Base-by-base conservation (phyloP, 257 asterid genomes). In the Salvia miltiorrhiza region DNA sequence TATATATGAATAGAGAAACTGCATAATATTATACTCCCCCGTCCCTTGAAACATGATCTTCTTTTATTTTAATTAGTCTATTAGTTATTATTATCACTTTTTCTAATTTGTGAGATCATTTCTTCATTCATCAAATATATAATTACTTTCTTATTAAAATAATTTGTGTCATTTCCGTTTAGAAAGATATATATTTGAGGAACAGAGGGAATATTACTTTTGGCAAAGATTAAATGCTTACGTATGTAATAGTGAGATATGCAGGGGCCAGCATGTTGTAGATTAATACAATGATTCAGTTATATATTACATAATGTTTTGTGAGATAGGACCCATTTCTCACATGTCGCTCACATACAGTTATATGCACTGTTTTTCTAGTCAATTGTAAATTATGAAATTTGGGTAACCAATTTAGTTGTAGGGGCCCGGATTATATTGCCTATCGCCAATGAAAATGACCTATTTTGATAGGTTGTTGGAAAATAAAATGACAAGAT, bases 191-290 rank as follows among this genome's bases (percentile, higher is more conserved):
- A n/a, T n/a, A n/a, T n/a, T n/a, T n/a, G n/a, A n/a, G n/a, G n/a
- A n/a, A n/a, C n/a, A n/a, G n/a, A n/a, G n/a, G n/a, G n/a, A n/a
- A n/a, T 58, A 50, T 61, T 70, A 54, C 23, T 32, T 57, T 57
- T 30, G 24, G 43, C 6, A 56, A 56, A 58, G 65, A 37, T 40
- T 17, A 52, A 72, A 74, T 59, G 75, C 55, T 62, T 60, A 56
- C 66, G 49, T 59, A 33, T 23, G 45, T 43, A 67, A 76, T 32
- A 69, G 74, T 73, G 44, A 33, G 56, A 50, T 68, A 70, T 72
- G 78, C 54, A 33, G 47, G 70, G 71, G 69, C 62, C 79, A 76
- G 30, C 72, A 72, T 75, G 82, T 77, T 40, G 77, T 44, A 41
- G 66, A 60, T 65, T 67, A 65, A 12, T 52, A 11, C 61, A 63